phyloP scores from a whole-genome alignment of 768 basidiomycete species.

The Phlebiopsis gigantea region DNA sequence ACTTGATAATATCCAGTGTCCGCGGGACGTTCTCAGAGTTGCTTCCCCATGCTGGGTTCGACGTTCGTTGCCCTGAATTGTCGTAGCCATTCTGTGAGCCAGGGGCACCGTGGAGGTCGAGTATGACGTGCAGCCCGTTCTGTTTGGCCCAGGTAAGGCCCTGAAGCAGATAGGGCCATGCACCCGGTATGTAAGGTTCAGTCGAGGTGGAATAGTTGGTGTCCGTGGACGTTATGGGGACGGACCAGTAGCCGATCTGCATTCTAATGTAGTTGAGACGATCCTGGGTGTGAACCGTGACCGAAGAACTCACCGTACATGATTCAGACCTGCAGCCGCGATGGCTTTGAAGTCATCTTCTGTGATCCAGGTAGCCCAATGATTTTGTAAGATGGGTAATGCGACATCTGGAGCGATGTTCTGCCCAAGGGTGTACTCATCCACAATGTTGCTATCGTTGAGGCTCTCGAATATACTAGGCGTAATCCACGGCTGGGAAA shows the following conservation, averaged over 20 bases:
- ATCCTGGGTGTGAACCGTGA: background rate
- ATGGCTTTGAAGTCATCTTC: constrained; percentile 68
- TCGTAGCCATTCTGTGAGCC: constrained; percentile 61
- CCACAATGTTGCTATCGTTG: constrained; percentile 47
- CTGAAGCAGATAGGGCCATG: constrained; percentile 61
- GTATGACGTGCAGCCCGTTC: constrained; percentile 59
- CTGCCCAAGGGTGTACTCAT: constrained; percentile 59
- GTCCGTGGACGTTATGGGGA: constrained; percentile 54
- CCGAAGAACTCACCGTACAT: constrained; percentile 48
- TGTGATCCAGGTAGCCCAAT: constrained; percentile 66
- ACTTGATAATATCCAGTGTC: constrained; percentile 55
- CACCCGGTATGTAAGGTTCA: constrained; percentile 54
- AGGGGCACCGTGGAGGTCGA: constrained; percentile 75
- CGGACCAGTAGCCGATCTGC: constrained; percentile 74
- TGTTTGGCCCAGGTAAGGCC: constrained; percentile 61
- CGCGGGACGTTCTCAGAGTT: constrained; percentile 39
- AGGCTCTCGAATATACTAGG: constrained; percentile 67
- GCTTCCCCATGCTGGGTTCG: constrained; percentile 49
- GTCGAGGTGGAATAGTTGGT: constrained; percentile 40
- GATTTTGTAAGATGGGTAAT: constrained; percentile 37
- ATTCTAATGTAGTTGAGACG: constrained; percentile 39
- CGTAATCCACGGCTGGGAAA: constrained; percentile 81
- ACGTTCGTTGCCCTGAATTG: constrained; percentile 65
- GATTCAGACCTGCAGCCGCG: constrained; percentile 60
- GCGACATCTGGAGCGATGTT: constrained; percentile 41